phyloP scores from a whole-genome alignment of 768 basidiomycete species.

The Boletus vinaceobasis region DNA sequence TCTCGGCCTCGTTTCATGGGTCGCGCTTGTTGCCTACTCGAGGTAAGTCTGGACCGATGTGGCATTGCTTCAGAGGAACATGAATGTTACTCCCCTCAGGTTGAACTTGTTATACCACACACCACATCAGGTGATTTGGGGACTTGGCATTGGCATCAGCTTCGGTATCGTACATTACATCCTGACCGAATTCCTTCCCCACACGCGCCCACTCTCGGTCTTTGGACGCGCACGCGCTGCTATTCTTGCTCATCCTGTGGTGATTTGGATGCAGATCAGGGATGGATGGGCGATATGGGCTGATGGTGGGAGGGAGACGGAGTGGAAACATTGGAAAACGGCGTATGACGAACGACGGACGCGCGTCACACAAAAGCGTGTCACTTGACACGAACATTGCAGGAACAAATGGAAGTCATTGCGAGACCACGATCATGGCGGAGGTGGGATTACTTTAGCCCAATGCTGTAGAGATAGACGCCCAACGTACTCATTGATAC shows the following conservation, averaged over 20 bases:
- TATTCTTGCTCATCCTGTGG: constrained; percentile 55
- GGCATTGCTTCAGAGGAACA: not conserved
- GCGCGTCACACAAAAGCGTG: constrained; percentile 18
- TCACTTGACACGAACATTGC: constrained; percentile 1
- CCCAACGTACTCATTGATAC: not conserved
- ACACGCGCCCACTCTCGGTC: constrained; percentile 47
- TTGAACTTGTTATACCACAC: constrained; percentile 74
- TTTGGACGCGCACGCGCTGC: constrained; percentile 48
- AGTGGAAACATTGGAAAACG: constrained; percentile 65
- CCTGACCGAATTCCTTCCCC: constrained; percentile 57
- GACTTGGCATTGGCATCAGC: constrained; percentile 56
- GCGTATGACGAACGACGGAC: constrained; percentile 47
- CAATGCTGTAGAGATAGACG: constrained; percentile 13
- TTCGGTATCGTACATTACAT: constrained; percentile 56
- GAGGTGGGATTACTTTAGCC: constrained; percentile 38
- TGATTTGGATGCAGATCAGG: constrained; percentile 64
- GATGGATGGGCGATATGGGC: constrained; percentile 82
- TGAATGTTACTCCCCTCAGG: constrained; percentile 33
- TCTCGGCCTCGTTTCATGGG: constrained; percentile 50
- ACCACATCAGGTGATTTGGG: constrained; percentile 71
- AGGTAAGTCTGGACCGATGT: constrained; percentile 43
- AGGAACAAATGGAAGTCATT: not conserved
- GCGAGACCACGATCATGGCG: constrained; percentile 43
- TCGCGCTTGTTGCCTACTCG: constrained; percentile 71
- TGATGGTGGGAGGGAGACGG: constrained; percentile 72